Conservation (phyloP, 2,329 filamentous ascomycete genomes). For the Coniochaeta sp. region DNA sequence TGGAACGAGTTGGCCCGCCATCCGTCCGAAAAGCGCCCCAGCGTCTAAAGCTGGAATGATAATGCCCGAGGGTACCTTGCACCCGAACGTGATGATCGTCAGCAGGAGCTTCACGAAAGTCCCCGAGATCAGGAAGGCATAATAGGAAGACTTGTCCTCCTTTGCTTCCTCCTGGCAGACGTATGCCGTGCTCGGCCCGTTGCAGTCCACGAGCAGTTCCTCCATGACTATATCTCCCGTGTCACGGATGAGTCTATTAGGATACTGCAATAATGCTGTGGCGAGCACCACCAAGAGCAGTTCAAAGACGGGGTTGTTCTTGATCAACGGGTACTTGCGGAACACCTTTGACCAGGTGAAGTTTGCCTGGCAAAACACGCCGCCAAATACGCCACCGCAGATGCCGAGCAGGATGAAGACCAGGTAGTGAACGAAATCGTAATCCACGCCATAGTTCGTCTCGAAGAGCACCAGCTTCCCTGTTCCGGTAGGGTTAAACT, state of each 20-base stretch:
- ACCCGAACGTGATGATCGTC: slow-evolving; percentile 50
- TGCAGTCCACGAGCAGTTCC: slow-evolving; percentile 48
- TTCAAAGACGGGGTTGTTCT: slow-evolving; percentile 46
- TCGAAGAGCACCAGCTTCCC: slow-evolving; percentile 55
- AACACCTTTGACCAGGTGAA: slow-evolving; percentile 41
- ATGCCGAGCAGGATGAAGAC: slow-evolving; percentile 49
- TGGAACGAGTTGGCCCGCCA: slow-evolving; percentile 32
- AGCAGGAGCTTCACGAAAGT: slow-evolving; percentile 46
- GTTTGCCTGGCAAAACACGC: slow-evolving; percentile 50
- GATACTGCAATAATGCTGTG: slow-evolving; percentile 47
- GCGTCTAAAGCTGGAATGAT: slow-evolving; percentile 53
- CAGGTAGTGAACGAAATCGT: slow-evolving; percentile 45
- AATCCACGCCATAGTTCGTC: slow-evolving; percentile 49
- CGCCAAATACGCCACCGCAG: slow-evolving; percentile 50
- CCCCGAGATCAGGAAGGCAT: slow-evolving; percentile 43
- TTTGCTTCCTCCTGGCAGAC: slow-evolving; percentile 41
- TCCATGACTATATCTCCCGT: slow-evolving; percentile 49
- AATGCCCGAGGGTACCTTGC: slow-evolving; percentile 52
- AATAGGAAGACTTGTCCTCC: slow-evolving; percentile 29
- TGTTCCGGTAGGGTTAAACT: slow-evolving; percentile 51
- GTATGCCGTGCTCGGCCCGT: slow-evolving; percentile 27
- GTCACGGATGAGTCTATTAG: slow-evolving; percentile 45
- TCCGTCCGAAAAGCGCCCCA: slow-evolving; percentile 49
- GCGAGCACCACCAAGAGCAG: slow-evolving; percentile 42
- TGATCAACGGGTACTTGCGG: slow-evolving; percentile 42